Evolutionary conservation across 306 rosid genomes (phyloP), one percentile per base, ranked within the genome.

Genomic region (Cucurbita maxima): DNA sequence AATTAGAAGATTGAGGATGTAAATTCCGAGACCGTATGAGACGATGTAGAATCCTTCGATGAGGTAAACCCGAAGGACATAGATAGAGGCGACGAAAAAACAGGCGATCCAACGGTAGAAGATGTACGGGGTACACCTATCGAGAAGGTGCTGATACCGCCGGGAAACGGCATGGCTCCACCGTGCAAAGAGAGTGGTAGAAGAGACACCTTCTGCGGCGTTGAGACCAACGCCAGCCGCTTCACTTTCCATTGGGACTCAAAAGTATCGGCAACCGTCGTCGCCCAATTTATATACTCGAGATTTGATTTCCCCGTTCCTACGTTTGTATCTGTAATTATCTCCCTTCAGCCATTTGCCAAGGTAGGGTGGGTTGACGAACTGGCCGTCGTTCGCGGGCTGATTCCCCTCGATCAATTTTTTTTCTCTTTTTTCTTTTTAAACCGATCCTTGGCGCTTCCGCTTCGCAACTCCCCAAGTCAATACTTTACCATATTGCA

Each of bases 41-140:
- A 93, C 91, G 78, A 93, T 76, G 85, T 90, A 93, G 90, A 93
- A 93, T 1, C 98, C 98, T 74, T 93, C 79, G 38, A 90, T 82
- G 9, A 90, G 58, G 83, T 83, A 90, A 11, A 93, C 98, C 44
- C 98, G 96, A 11, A 93, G 5, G 8, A 78, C 82, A 84, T 93
- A 93, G 79, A 88, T 20, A 30, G 76, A 41, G 38, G 86, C 96
- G 16, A 87, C 74, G 40, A 45, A 74, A 6, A 84, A 22, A 70
- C 73, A 79, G n/a, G 82, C 93, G 68, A 86, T 58, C 98, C 98
- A 90, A 52, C 98, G 91, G 71, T 79, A 50, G 15, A 81, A 85
- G 43, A 88, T 71, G 90, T 78, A 82, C 48, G 96, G 98, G 48
- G 96, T 88, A 48, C 86, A 36, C 61, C 81, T 86, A 84, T 93